Conservation (phyloP, 2,329 filamentous ascomycete genomes). For the Stachybotrys echinatus region DNA sequence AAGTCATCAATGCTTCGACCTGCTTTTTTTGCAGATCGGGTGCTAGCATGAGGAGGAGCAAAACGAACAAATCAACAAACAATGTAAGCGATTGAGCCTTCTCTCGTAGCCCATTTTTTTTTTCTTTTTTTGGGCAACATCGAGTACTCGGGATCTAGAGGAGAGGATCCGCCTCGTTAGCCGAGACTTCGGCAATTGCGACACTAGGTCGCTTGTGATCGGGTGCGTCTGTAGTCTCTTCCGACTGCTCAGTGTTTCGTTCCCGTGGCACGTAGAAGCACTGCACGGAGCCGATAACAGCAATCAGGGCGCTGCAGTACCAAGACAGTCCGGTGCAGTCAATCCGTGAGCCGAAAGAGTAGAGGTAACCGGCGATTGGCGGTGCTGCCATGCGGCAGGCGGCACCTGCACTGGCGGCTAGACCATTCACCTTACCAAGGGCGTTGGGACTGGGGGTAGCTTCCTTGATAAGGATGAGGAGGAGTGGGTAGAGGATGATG, state of each 20-base stretch:
- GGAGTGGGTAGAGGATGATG: slow-evolving; percentile 60
- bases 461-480: slow-evolving; percentile 64
- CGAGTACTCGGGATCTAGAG: too few species aligned
- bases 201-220: slow-evolving; percentile 3
- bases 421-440: slow-evolving; percentile 60
- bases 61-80: too few species aligned
- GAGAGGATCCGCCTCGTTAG: slow-evolving; percentile 10
- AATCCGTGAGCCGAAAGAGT: slow-evolving; percentile 52
- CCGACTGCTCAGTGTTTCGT: slow-evolving; percentile 17
- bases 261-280: slow-evolving; percentile 48
- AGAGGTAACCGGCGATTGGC: slow-evolving; percentile 58
- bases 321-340: slow-evolving; percentile 58
- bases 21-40: neutral
- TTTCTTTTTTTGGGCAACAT: too few species aligned
- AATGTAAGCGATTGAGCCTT: too few species aligned
- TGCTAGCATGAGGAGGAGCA: too few species aligned
- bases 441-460: slow-evolving; percentile 51
- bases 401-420: slow-evolving; percentile 60
- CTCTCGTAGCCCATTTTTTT: too few species aligned
- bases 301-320: slow-evolving; percentile 56
- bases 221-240: slow-evolving; percentile 14
- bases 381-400: slow-evolving; percentile 64
- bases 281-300: slow-evolving; percentile 52
- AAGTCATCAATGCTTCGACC: neutral
- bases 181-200: slow-evolving; percentile 24